Percentiles rank a stretch among this genome's conserved stretches.
phyloP scores from a whole-genome alignment of 2,329 filamentous ascomycete genomes.

The Beauveria sp. region DNA sequence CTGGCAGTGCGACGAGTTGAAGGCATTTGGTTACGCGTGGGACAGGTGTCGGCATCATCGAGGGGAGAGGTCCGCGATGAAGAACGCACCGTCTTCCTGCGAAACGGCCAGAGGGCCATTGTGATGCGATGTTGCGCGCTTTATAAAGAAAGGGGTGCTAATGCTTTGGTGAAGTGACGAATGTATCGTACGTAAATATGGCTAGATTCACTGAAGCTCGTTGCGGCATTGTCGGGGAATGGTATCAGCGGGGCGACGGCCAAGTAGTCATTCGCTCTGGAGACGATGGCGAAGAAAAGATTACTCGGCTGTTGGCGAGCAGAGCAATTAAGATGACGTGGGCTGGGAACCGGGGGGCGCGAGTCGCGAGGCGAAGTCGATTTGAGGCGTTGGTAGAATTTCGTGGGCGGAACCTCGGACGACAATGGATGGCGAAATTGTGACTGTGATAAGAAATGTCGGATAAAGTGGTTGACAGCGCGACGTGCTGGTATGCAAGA shows the following conservation, averaged over 20 bases:
- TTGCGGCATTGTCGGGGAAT: constrained; percentile 6
- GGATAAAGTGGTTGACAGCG: not conserved
- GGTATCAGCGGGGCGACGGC: not conserved
- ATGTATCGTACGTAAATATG: constrained; percentile 1
- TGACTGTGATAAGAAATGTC: not conserved
- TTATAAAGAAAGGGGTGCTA: not conserved
- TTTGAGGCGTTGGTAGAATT: not conserved
- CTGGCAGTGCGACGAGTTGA: not conserved
- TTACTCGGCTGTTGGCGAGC: not conserved
- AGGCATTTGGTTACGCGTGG: not conserved
- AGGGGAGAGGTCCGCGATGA: constrained; percentile 46
- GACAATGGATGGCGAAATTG: not conserved
- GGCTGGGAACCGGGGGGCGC: not conserved
- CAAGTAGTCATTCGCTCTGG: not conserved
- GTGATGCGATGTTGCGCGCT: not conserved
- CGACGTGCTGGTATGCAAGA: constrained; percentile 3
- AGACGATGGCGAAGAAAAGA: not conserved
- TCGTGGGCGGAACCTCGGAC: not conserved
- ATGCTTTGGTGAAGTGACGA: not conserved
- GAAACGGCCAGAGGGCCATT: constrained; percentile 17
- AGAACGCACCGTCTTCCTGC: constrained; percentile 61
- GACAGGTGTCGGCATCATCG: constrained; percentile 35
- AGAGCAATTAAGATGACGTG: not conserved
- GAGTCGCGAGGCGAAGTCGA: not conserved
- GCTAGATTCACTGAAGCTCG: not conserved